A percentile compares a stretch with the other conserved stretches of the same genome.
These are phyloP conservation scores for Telfairia occidentalis DNA, from an alignment of 331 rosid species.

Conservation along the genomic window DNA sequence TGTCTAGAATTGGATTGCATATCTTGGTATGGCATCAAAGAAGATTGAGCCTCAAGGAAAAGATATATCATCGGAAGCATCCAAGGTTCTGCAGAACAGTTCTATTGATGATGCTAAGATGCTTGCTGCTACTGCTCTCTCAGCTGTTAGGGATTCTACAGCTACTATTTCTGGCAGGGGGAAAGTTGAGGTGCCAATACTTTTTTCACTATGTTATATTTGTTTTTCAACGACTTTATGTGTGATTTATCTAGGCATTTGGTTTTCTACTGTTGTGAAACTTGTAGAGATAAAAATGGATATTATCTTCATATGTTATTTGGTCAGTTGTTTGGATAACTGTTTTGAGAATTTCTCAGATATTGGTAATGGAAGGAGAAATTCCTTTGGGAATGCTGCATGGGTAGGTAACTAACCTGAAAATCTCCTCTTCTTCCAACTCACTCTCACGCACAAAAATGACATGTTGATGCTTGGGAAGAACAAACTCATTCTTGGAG, in stretches of 20 bases:
- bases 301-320: background rate
- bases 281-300: background rate
- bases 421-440: no score
- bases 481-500: background rate
- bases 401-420: no score
- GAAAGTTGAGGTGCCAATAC: slow-evolving; percentile 51
- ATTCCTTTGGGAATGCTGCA: background rate
- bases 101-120: slow-evolving; percentile 57
- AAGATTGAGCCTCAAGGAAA: slow-evolving; percentile 27
- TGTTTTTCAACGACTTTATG: background rate
- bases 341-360: background rate
- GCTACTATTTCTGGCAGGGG: slow-evolving; percentile 52
- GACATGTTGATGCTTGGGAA: background rate
- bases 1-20: slow-evolving; percentile 63
- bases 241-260: background rate
- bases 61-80: slow-evolving; percentile 26
- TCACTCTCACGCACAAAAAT: no score
- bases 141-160: slow-evolving; percentile 69
- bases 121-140: slow-evolving; percentile 85
- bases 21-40: slow-evolving; percentile 70
- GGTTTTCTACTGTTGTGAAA: background rate
- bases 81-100: slow-evolving; percentile 21
- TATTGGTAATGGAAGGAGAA: background rate
- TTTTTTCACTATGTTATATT: background rate
- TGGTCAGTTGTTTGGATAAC: background rate